Percentiles rank a stretch among this genome's conserved stretches.
Evolutionary conservation across 257 asterid species (phyloP).

Genomic region (Fraxinus americana): DNA sequence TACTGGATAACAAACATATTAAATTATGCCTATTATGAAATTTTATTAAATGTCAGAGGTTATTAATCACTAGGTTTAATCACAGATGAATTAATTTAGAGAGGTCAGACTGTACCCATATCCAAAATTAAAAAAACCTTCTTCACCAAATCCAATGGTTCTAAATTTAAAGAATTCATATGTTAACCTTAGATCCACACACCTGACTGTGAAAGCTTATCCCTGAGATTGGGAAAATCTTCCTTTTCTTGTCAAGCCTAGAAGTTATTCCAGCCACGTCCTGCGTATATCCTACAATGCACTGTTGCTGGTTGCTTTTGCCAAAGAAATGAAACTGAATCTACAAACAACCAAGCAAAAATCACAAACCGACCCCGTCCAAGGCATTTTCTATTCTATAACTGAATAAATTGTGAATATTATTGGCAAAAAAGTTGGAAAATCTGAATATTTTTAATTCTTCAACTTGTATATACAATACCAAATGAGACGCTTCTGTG

Average conservation of each 20-base stretch:
- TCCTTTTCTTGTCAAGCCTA: neutral
- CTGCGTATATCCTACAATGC: conserved; percentile 26
- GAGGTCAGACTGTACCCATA: neutral
- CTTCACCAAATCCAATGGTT: neutral
- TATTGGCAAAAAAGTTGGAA: neutral
- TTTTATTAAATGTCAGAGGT: too few relatives aligned
- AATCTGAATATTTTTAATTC: too few relatives aligned
- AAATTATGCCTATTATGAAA: too few relatives aligned
- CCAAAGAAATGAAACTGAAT: conserved; percentile 76
- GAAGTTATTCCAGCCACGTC: conserved; percentile 11
- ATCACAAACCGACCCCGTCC: conserved; percentile 17
- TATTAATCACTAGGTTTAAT: too few relatives aligned
- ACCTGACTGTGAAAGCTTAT: neutral
- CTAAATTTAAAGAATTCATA: neutral
- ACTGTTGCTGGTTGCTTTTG: conserved; percentile 58
- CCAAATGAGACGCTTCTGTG: too few relatives aligned
- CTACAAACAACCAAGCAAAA: conserved; percentile 38
- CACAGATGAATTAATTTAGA: too few relatives aligned
- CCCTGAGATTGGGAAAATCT: neutral
- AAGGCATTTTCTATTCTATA: neutral
- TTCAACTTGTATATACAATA: too few relatives aligned
- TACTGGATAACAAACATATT: too few relatives aligned
- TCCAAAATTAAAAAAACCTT: too few relatives aligned
- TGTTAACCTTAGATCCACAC: neutral
- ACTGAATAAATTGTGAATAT: neutral